Evolutionary conservation across 208 protist genomes (phyloP).

Genomic region (Strigomonas culicis): DNA sequence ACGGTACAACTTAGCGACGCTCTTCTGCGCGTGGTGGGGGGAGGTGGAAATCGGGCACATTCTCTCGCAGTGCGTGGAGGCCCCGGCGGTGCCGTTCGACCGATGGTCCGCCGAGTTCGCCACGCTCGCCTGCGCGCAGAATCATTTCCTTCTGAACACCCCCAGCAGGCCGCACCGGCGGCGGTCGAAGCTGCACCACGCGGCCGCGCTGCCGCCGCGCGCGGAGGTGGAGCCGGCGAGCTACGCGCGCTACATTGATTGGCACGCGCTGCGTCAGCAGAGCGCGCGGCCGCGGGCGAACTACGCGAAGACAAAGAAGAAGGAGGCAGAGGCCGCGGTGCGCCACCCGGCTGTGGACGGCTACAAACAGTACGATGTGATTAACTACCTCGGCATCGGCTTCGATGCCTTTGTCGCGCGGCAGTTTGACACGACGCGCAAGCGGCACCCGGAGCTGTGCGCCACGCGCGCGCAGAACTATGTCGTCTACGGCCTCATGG

Average conservation of each 20-base stretch:
- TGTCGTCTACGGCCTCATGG: conserved; percentile 64
- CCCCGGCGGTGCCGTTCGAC: conserved; percentile 69
- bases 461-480: conserved; percentile 66
- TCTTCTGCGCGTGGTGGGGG: conserved; percentile 18
- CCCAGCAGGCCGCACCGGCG: neutral
- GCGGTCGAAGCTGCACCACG: neutral
- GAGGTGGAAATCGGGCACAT: conserved; percentile 36
- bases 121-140: conserved; percentile 44
- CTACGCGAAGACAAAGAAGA: too few relatives aligned
- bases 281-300: conserved; percentile 17
- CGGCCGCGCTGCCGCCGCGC: neutral
- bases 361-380: conserved; percentile 37
- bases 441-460: conserved; percentile 47
- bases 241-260: too few relatives aligned
- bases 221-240: neutral
- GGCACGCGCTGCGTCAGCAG: too few relatives aligned
- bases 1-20: too few relatives aligned
- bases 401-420: conserved; percentile 74
- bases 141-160: conserved; percentile 11
- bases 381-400: conserved; percentile 84
- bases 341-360: conserved; percentile 16
- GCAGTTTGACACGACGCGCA: conserved; percentile 54
- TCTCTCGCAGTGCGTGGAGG: conserved; percentile 26
- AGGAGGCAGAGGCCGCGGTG: conserved; percentile 46
- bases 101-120: conserved; percentile 62